Evolutionary conservation across 768 basidiomycete genomes (phyloP).

Genomic region (Macrocybe gigantea): DNA sequence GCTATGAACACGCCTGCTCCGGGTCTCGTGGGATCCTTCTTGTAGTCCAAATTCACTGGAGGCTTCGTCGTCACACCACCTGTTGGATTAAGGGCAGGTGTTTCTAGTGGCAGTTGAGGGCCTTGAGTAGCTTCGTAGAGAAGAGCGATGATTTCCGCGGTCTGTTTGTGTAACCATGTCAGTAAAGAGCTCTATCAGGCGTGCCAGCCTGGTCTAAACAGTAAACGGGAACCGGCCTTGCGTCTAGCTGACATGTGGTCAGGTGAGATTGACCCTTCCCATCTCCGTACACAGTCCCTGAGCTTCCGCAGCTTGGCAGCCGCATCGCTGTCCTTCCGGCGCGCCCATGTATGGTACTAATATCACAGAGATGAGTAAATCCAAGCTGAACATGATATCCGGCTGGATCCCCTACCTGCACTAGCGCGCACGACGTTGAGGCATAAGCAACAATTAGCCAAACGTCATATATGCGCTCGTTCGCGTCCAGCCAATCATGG

Average conservation of each 20-base stretch:
- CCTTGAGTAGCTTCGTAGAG: slow-evolving; percentile 93
- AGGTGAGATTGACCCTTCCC: slow-evolving; percentile 82
- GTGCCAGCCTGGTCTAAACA: slow-evolving; percentile 5
- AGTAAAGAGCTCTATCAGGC: slow-evolving; percentile 4
- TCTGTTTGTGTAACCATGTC: slow-evolving; percentile 37
- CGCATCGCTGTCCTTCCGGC: slow-evolving; percentile 73
- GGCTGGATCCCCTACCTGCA: slow-evolving; percentile 56
- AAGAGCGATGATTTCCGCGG: slow-evolving; percentile 86
- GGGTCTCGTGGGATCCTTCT: slow-evolving; percentile 73
- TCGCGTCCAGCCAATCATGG: slow-evolving; percentile 87
- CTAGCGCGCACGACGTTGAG: slow-evolving; percentile 82
- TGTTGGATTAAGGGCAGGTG: slow-evolving; percentile 71
- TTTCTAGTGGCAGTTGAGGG: slow-evolving; percentile 42
- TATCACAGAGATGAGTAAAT: slow-evolving; percentile 5
- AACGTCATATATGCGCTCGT: slow-evolving; percentile 80
- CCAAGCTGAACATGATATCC: slow-evolving; percentile 2
- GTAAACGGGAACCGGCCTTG: slow-evolving; percentile 51
- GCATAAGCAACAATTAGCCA: slow-evolving; percentile 87
- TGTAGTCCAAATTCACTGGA: slow-evolving; percentile 60
- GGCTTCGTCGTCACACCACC: slow-evolving; percentile 59
- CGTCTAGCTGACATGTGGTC: slow-evolving; percentile 94
- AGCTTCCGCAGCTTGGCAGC: slow-evolving; percentile 71
- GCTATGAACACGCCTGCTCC: slow-evolving; percentile 88
- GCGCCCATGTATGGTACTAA: slow-evolving; percentile 92
- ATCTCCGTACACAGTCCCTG: slow-evolving; percentile 78